These are phyloP conservation scores for Datura wrightii DNA, from an alignment of 257 asterid species.

Conservation along the genomic window DNA sequence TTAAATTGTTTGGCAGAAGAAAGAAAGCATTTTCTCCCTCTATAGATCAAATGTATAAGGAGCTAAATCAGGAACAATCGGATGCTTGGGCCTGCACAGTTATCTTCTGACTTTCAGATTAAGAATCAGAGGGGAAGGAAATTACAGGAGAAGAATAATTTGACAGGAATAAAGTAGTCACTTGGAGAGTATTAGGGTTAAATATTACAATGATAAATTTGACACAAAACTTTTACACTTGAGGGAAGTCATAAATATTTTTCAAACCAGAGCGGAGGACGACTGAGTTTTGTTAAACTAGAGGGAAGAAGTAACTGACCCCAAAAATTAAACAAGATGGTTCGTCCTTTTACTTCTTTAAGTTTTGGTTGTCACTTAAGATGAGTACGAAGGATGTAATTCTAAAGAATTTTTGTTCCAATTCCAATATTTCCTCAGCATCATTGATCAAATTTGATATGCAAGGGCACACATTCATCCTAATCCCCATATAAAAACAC, in stretches of 20 bases:
- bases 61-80: background rate
- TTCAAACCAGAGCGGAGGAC: background rate
- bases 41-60: background rate
- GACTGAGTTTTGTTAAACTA: background rate
- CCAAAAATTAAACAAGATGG: background rate
- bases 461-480: background rate
- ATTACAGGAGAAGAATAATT: background rate
- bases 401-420: background rate
- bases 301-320: background rate
- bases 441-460: background rate
- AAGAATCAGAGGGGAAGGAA: background rate
- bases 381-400: background rate
- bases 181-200: background rate
- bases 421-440: background rate
- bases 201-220: background rate
- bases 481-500: background rate
- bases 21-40: background rate
- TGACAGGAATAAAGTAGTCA: background rate
- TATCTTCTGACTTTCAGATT: background rate
- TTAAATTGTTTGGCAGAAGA: background rate
- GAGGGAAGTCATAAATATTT: background rate
- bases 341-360: background rate
- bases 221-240: background rate
- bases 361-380: background rate
- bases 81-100: background rate